Evolutionary conservation across 352 stramenopile genomes (phyloP).

Genomic region (Phytophthora quininea): DNA sequence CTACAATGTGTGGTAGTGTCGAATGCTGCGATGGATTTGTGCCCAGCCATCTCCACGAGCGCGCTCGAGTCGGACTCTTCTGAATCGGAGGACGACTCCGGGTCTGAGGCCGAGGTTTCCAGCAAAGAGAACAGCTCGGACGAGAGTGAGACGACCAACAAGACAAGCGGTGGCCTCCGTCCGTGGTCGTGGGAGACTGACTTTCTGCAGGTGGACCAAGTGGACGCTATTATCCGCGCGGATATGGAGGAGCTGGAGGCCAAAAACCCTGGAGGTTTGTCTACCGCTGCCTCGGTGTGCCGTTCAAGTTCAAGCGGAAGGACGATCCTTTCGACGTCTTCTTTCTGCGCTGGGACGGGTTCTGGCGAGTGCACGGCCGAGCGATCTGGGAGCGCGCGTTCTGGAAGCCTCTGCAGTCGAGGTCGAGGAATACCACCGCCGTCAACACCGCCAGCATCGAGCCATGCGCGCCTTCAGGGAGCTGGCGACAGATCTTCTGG

Average conservation of each 20-base stretch:
- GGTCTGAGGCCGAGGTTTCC: constrained; percentile 2
- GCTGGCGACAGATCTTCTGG: constrained; percentile 36
- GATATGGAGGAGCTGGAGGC: constrained; percentile 33
- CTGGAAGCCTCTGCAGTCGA: constrained; percentile 39
- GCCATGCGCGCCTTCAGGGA: constrained; percentile 38
- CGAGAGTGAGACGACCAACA: background rate
- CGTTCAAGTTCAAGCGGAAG: constrained; percentile 31
- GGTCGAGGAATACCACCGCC: constrained; percentile 35
- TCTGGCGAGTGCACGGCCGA: constrained; percentile 46
- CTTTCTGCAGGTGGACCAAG: constrained; percentile 16
- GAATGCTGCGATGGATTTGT: constrained; percentile 19
- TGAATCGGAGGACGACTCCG: constrained; percentile 6
- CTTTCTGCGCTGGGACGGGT: constrained; percentile 59
- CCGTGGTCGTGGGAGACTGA: constrained; percentile 14
- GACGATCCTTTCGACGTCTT: constrained; percentile 45
- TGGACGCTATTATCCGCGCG: constrained; percentile 28
- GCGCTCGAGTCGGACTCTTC: constrained; percentile 8
- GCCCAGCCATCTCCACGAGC: background rate
- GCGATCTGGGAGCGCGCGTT: constrained; percentile 58
- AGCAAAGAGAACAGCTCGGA: constrained; percentile 13
- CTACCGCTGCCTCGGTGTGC: constrained; percentile 49
- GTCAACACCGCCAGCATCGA: constrained; percentile 37
- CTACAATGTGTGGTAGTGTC: constrained; percentile 7
- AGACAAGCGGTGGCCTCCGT: background rate
- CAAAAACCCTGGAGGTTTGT: constrained; percentile 48